Evolutionary conservation across 352 stramenopile genomes (phyloP).

Genomic region (Peronospora farinosa): DNA sequence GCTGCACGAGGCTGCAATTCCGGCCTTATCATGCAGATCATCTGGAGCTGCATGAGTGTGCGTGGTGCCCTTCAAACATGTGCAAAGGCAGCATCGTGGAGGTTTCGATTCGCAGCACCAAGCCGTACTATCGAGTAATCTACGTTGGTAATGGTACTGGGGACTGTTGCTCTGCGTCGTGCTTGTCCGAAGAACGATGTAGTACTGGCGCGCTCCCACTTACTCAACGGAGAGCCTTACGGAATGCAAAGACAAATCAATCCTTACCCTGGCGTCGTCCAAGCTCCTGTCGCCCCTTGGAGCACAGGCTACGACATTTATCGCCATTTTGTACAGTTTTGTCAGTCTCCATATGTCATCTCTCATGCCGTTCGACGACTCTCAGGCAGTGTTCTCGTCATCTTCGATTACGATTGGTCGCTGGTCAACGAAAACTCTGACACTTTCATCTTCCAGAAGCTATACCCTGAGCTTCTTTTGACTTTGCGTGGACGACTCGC

Average conservation of each 20-base stretch:
- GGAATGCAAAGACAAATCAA: constrained; percentile 35
- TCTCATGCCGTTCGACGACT: constrained; percentile 6
- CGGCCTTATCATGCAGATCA: constrained; percentile 43
- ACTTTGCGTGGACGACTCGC: constrained; percentile 26
- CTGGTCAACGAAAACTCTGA: constrained; percentile 82
- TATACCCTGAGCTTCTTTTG: constrained; percentile 53
- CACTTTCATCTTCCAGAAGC: constrained; percentile 61
- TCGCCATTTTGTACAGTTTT: constrained; percentile 29
- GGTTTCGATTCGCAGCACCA: constrained; percentile 31
- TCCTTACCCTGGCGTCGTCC: constrained; percentile 23
- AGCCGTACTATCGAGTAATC: constrained; percentile 40
- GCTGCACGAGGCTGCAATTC: constrained; percentile 37
- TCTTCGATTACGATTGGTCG: constrained; percentile 85
- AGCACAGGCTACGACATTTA: constrained; percentile 48
- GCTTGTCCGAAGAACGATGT: constrained; percentile 37
- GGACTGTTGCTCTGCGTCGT: constrained; percentile 52
- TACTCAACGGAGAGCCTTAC: constrained; percentile 27
- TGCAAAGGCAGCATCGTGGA: constrained; percentile 74
- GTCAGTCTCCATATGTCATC: constrained; percentile 11
- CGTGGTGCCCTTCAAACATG: constrained; percentile 63
- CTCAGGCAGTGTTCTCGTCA: constrained; percentile 37
- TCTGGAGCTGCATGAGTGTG: constrained; percentile 41
- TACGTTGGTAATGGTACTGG: constrained; percentile 69
- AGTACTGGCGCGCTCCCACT: constrained; percentile 41
- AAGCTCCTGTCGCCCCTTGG: constrained; percentile 43